A percentile compares a stretch with the other conserved stretches of the same genome.
Conservation (phyloP, 2,329 filamentous ascomycete species). For the Monosporascus cannonballus region DNA sequence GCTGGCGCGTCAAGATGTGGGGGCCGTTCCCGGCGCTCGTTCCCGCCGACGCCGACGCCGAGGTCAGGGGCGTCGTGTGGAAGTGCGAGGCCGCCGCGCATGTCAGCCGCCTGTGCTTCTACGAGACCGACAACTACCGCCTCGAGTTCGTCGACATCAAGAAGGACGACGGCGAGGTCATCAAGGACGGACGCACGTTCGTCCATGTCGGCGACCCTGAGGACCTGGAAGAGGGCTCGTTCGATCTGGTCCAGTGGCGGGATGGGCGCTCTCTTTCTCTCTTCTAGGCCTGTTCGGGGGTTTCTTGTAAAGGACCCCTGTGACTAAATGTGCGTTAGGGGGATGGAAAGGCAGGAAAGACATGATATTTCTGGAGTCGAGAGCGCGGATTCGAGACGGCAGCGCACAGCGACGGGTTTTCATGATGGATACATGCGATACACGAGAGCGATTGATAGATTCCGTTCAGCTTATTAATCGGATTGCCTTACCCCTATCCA, state of each 20-base stretch:
- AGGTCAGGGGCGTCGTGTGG: slow-evolving; percentile 14
- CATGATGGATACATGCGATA: too few relatives aligned
- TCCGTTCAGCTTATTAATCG: too few relatives aligned
- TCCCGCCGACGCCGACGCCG: slow-evolving; percentile 3
- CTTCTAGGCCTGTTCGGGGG: not conserved
- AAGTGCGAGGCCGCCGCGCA: slow-evolving; percentile 10
- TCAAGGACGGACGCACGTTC: slow-evolving; percentile 14
- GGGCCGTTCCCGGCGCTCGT: slow-evolving; percentile 13
- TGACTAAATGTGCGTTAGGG: too few relatives aligned
- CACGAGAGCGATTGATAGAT: too few relatives aligned
- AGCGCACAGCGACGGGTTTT: too few relatives aligned
- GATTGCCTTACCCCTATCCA: too few relatives aligned
- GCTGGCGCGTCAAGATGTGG: slow-evolving; percentile 13
- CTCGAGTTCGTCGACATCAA: slow-evolving; percentile 13
- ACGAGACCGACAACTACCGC: slow-evolving; percentile 14
- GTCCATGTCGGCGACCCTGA: slow-evolving; percentile 1
- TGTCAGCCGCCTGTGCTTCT: slow-evolving; percentile 5
- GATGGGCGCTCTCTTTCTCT: not conserved
- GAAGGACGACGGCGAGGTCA: slow-evolving; percentile 5
- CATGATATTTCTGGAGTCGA: too few relatives aligned
- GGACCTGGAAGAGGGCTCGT: slow-evolving; percentile 8
- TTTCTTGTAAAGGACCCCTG: not conserved
- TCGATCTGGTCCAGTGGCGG: slow-evolving; percentile 2
- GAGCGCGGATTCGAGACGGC: too few relatives aligned
- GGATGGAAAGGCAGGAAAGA: too few relatives aligned